A percentile compares a stretch with the other conserved stretches of the same genome.
These are phyloP conservation scores for Lomentospora prolificans DNA, from an alignment of 2,329 filamentous ascomycete species.

Conservation along the genomic window DNA sequence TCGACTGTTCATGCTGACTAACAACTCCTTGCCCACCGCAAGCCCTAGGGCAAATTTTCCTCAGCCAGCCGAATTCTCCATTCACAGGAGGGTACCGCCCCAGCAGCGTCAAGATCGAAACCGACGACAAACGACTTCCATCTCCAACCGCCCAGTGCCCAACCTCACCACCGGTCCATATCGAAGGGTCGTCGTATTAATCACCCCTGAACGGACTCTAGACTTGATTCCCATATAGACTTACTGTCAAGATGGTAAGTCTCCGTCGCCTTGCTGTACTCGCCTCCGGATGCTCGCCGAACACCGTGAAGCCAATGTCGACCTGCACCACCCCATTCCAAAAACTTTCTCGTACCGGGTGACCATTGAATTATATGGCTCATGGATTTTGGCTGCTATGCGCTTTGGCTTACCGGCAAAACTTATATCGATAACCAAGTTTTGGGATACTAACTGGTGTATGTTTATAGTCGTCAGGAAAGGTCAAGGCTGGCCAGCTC, in stretches of 20 bases:
- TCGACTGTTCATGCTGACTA: neutral
- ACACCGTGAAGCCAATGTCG: neutral
- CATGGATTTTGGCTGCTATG: neutral
- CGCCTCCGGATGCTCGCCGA: neutral
- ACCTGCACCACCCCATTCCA: neutral
- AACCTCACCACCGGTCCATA: conserved; percentile 6
- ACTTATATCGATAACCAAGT: neutral
- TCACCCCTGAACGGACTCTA: conserved; percentile 1
- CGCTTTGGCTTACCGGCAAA: neutral
- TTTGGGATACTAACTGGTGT: conserved; percentile 3
- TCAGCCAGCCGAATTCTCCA: conserved; percentile 4
- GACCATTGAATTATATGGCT: neutral
- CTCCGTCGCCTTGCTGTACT: neutral
- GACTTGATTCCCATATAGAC: neutral
- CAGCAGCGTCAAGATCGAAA: conserved; percentile 7
- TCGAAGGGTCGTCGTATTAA: conserved; percentile 1
- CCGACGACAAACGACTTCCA: conserved; percentile 10
- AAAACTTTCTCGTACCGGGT: neutral
- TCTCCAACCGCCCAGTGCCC: conserved; percentile 19
- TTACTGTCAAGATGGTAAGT: conserved; percentile 9
- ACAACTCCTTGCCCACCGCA: neutral
- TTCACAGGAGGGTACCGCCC: conserved; percentile 6
- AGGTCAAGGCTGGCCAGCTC: conserved; percentile 93
- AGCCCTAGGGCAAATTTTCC: conserved; percentile 10
- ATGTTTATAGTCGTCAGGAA: conserved; percentile 34